Percentiles rank a stretch among this genome's conserved stretches.
These are phyloP conservation scores for Yamadazyma atlantica DNA, from an alignment of 1,139 yeast genomes.

Conservation along the genomic window DNA sequence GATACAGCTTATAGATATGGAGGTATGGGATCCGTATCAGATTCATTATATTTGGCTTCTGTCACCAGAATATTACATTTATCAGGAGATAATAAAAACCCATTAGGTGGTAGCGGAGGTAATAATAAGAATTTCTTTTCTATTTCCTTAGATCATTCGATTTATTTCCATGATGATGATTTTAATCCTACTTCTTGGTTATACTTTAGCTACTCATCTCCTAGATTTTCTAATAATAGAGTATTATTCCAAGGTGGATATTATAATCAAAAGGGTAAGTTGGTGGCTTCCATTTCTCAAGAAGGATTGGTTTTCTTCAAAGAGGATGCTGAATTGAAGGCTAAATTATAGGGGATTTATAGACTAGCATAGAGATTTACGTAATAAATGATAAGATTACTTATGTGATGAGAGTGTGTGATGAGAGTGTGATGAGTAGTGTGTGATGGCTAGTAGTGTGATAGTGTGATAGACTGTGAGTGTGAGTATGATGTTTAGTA, in stretches of 20 bases:
- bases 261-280: slow-evolving; percentile 33
- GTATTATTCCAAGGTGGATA: slow-evolving; percentile 36
- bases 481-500: too few species aligned
- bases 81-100: slow-evolving; percentile 18
- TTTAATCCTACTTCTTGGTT: slow-evolving; percentile 45
- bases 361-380: slow-evolving; percentile 1
- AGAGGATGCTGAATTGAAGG: slow-evolving; percentile 26
- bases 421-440: too few species aligned
- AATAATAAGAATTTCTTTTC: slow-evolving; percentile 29
- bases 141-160: slow-evolving; percentile 43
- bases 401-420: too few species aligned
- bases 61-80: slow-evolving; percentile 30
- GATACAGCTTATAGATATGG: slow-evolving; percentile 13
- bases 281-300: slow-evolving; percentile 43
- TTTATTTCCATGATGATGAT: slow-evolving; percentile 43
- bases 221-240: slow-evolving; percentile 40
- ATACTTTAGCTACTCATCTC: slow-evolving; percentile 33
- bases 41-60: slow-evolving; percentile 35
- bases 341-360: slow-evolving; percentile 25
- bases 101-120: slow-evolving; percentile 20
- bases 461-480: too few species aligned
- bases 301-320: slow-evolving; percentile 42
- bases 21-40: slow-evolving; percentile 30
- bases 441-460: too few species aligned
- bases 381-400: too few species aligned